These are phyloP conservation scores for Erodium trifolium DNA, from an alignment of 441 rosid species.

Conservation along the genomic window DNA sequence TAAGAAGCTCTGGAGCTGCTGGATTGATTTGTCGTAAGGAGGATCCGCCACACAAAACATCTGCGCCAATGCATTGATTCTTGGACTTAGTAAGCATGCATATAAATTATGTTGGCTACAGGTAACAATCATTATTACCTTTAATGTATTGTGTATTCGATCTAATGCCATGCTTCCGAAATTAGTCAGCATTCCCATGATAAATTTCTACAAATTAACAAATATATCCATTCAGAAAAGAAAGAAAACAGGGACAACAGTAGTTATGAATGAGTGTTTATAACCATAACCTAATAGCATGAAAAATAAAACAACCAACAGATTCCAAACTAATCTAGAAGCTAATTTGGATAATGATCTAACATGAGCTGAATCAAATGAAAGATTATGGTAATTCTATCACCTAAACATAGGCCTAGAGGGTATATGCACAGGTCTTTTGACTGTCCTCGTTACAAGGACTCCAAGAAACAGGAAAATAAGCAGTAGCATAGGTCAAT, in stretches of 20 bases:
- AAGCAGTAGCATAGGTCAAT: too few species aligned
- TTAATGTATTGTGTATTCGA: slow-evolving; percentile 80
- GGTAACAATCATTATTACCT: slow-evolving; percentile 39
- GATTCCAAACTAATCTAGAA: background rate
- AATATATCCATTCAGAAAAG: slow-evolving; percentile 17
- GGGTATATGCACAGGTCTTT: too few species aligned
- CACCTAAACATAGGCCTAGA: too few species aligned
- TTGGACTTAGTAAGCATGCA: background rate
- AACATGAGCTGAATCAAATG: background rate
- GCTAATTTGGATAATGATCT: too few species aligned
- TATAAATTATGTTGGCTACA: background rate
- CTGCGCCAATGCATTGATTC: slow-evolving; percentile 29
- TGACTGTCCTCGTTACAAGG: background rate
- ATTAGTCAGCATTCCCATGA: slow-evolving; percentile 92
- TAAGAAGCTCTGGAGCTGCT: slow-evolving; percentile 87
- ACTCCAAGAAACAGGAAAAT: too few species aligned
- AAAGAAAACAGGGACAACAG: background rate
- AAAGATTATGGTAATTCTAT: too few species aligned
- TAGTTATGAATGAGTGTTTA: background rate
- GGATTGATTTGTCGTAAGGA: slow-evolving; percentile 78
- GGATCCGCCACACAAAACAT: slow-evolving; percentile 92
- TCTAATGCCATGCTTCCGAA: slow-evolving; percentile 83
- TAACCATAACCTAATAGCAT: background rate
- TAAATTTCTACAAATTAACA: slow-evolving; percentile 61
- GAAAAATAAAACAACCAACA: background rate